Conservation (phyloP, 1,284 basidiomycete genomes). For the Sphagnurus paluster region DNA sequence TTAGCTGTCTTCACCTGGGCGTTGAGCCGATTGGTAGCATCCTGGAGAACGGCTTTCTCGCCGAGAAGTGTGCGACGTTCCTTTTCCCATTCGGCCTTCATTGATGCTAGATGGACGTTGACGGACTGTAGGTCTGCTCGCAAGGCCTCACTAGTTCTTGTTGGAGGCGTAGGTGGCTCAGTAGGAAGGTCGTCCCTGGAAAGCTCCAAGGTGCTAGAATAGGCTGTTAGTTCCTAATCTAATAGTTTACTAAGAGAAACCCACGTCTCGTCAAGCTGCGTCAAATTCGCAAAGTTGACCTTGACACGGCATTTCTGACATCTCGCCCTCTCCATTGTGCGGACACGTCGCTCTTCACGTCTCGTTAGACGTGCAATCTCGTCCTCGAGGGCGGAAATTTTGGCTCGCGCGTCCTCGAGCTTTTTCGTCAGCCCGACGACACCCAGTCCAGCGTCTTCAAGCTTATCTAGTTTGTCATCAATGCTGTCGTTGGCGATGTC, state of each 20-base stretch:
- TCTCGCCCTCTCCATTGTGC: conserved; percentile 55
- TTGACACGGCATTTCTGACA: conserved; percentile 68
- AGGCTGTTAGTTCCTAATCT: background rate
- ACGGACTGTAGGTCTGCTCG: conserved; percentile 56
- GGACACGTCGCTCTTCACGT: conserved; percentile 62
- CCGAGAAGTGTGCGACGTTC: conserved; percentile 62
- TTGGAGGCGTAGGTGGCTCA: conserved; percentile 65
- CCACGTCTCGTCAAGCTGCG: conserved; percentile 63
- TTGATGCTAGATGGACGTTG: conserved; percentile 57
- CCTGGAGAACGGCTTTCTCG: conserved; percentile 70
- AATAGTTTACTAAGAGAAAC: conserved; percentile 6
- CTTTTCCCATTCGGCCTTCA: conserved; percentile 68
- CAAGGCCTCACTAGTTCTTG: conserved; percentile 61
- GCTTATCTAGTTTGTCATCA: conserved; percentile 80
- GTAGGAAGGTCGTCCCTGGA: conserved; percentile 46
- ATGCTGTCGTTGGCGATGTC: conserved; percentile 78
- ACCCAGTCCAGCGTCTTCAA: conserved; percentile 75
- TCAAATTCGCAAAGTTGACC: conserved; percentile 49
- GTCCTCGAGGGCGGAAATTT: conserved; percentile 59
- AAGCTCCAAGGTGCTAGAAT: conserved; percentile 50
- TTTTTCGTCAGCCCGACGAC: conserved; percentile 68
- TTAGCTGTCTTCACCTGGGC: conserved; percentile 56
- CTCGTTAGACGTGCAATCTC: conserved; percentile 63
- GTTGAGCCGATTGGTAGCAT: conserved; percentile 65
- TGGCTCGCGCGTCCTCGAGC: conserved; percentile 65